These are phyloP conservation scores for Pseudocercospora eumusae DNA, from an alignment of 2,329 filamentous ascomycete genomes.

Conservation along the genomic window DNA sequence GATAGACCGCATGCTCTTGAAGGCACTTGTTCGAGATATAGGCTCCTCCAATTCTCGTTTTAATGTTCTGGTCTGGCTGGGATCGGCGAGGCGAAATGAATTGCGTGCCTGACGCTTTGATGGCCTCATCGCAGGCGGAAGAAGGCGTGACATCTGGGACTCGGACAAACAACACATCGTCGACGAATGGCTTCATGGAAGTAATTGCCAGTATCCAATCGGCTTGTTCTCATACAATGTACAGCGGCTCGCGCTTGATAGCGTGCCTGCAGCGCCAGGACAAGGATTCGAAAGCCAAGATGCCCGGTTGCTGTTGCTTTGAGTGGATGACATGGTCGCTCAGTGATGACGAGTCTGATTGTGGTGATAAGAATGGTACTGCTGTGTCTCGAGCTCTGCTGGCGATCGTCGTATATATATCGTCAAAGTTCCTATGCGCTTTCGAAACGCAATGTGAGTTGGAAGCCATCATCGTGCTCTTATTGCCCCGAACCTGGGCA, in stretches of 20 bases:
- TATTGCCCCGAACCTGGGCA: too few species aligned
- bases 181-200: conserved; percentile 3
- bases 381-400: background rate
- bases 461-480: too few species aligned
- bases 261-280: conserved; percentile 26
- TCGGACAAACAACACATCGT: conserved; percentile 21
- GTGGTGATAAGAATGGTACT: background rate
- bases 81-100: conserved; percentile 39
- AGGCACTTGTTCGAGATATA: conserved; percentile 14
- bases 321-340: background rate
- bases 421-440: too few species aligned
- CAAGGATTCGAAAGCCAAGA: conserved; percentile 35
- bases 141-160: conserved; percentile 24
- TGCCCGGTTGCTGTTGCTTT: conserved; percentile 27
- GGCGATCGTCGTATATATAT: too few species aligned
- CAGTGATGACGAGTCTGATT: background rate
- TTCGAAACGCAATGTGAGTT: too few species aligned
- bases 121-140: conserved; percentile 24
- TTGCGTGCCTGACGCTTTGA: conserved; percentile 34
- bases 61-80: conserved; percentile 9
- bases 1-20: too few species aligned
- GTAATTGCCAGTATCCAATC: background rate
- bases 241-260: conserved; percentile 28
- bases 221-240: conserved; percentile 20
- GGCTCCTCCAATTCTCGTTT: conserved; percentile 23